Percentiles rank a stretch among this genome's conserved stretches.
Conservation (phyloP, 139 green algal species). For the Volvox africanus region DNA sequence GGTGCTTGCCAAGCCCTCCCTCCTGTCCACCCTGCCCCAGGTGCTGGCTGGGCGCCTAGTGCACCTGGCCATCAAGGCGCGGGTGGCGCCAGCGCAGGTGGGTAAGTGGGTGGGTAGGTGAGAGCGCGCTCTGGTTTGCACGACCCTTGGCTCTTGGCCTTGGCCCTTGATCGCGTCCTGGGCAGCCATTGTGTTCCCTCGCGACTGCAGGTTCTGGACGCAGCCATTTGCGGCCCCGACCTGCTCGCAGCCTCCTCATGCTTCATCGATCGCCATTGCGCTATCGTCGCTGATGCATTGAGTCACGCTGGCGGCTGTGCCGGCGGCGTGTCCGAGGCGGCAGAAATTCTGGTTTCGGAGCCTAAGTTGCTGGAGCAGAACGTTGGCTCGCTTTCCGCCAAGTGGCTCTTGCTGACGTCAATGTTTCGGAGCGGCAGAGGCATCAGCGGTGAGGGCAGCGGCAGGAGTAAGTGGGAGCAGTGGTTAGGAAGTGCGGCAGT, state of each 20-base stretch:
- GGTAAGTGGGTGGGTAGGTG: too few species aligned
- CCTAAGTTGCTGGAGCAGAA: background rate
- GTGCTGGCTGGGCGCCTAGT: background rate
- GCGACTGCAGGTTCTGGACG: background rate
- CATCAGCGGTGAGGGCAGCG: background rate
- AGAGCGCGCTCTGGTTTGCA: background rate
- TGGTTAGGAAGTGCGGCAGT: background rate
- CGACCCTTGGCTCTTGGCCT: background rate
- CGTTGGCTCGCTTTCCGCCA: background rate
- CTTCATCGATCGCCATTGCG: conserved; percentile 27
- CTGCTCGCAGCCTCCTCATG: conserved; percentile 35
- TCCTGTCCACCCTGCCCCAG: conserved; percentile 18
- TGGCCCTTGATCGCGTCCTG: background rate
- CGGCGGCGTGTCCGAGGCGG: background rate
- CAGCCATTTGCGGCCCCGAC: conserved; percentile 17
- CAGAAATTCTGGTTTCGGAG: conserved; percentile 1
- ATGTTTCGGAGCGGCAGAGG: background rate
- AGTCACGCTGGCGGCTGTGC: background rate
- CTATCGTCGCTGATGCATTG: background rate
- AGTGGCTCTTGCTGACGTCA: background rate
- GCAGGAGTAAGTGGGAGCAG: background rate
- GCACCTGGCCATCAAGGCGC: conserved; percentile 11
- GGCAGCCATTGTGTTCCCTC: background rate
- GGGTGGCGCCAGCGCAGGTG: background rate
- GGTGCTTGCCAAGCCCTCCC: conserved; percentile 3